phyloP scores from a whole-genome alignment of 169 alveolate genomes.

The Cryptosporidium sp. region DNA sequence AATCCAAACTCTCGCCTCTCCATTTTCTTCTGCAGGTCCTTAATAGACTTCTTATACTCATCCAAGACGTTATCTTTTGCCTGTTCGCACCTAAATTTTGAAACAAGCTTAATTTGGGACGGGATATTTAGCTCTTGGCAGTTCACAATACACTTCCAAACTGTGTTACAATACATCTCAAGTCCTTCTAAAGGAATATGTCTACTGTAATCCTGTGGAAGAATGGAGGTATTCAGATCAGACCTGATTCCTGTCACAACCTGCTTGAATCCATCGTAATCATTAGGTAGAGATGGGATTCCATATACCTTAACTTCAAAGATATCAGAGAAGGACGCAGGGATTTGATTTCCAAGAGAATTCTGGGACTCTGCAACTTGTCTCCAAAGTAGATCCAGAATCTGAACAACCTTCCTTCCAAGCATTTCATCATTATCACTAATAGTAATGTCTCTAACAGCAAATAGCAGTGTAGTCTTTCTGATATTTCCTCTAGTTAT shows the following conservation, averaged over 20 bases:
- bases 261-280: slow-evolving; percentile 5
- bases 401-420: slow-evolving; percentile 36
- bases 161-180: slow-evolving; percentile 80
- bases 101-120: slow-evolving; percentile 54
- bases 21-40: not conserved
- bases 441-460: slow-evolving; percentile 47
- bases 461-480: slow-evolving; percentile 51
- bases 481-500: not conserved
- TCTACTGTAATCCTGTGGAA: slow-evolving; percentile 81
- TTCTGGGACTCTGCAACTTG: slow-evolving; percentile 2
- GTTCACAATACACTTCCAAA: slow-evolving; percentile 76
- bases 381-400: slow-evolving; percentile 37
- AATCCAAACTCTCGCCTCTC: slow-evolving; percentile 10
- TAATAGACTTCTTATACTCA: not conserved
- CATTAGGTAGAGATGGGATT: slow-evolving; percentile 64
- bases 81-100: slow-evolving; percentile 52
- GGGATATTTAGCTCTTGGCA: slow-evolving; percentile 67
- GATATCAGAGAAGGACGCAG: slow-evolving; percentile 23
- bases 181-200: slow-evolving; percentile 90
- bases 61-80: slow-evolving; percentile 39
- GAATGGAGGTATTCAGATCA: not conserved
- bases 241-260: not conserved
- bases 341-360: slow-evolving; percentile 3
- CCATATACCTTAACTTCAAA: slow-evolving; percentile 62
- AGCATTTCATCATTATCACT: slow-evolving; percentile 64